Base-by-base conservation (phyloP, 495 filamentous ascomycete species). In the Penicillium ochrochloron region DNA sequence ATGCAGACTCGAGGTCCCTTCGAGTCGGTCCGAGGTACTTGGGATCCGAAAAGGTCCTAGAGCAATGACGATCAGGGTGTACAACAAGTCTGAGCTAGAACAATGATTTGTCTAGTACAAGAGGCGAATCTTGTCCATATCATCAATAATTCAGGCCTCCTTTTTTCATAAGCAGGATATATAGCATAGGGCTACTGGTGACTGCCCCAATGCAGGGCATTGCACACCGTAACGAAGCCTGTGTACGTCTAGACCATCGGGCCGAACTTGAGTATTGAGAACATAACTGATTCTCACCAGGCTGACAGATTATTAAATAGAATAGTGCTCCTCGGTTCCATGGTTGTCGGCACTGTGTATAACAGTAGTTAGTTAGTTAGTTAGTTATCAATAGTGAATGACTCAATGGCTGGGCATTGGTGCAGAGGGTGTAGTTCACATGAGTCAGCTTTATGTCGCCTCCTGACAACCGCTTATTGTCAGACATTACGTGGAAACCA, bases 11-110 rank as follows among this genome's bases (percentile, higher is more conserved):
- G 14, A 8, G 25, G 25, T 52, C 14, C 25, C 7, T 52, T 31
- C 48, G 25, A 52, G 48, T 17, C 48, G 15, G 31, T 34, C 51
- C 51, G 51, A 54, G n/a, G 27, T 17, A 54, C 21, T 23, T n/a
- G n/a, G 8, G 19, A 34, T n/a, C 12, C 3, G 17, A n/a, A 17
- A 17, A 54, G 6, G 15, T 29, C 29, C 52, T 29, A 25, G 27
- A 35, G 14, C 5, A 34, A 12, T 31, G 33, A 35, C 27, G 50
- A 33, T 33, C 50, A 33, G 50, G 23, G 23, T n/a, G 12, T 19
- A 33, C 29, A 34, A 17, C 52, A 8, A 5, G 17, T 3, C 7
- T 7, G 12, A 54, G 10, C 46, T 50, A 27, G 23, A 27, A 15
- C 14, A 4, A 27, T 50, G 21, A 27, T 27, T 10, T 25, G n/a